phyloP scores from a whole-genome alignment of 1,284 basidiomycete species.

The Earliella scabrosa region DNA sequence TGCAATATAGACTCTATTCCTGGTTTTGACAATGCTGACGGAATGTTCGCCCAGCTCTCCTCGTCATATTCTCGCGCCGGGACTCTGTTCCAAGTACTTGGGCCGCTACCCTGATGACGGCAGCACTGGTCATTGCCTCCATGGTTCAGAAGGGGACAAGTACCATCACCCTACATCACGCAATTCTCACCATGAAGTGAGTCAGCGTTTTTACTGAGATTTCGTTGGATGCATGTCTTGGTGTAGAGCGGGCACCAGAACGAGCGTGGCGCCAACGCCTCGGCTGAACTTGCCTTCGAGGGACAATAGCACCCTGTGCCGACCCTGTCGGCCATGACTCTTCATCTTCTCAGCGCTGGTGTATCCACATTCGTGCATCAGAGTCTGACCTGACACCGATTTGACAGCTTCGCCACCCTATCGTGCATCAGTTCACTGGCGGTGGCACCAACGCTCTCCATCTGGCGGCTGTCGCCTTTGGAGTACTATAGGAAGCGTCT shows the following conservation, averaged over 20 bases:
- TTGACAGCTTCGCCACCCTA: constrained; percentile 33
- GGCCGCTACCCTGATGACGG: constrained; percentile 35
- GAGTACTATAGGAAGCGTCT: constrained; percentile 29
- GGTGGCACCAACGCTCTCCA: constrained; percentile 33
- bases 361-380: no score
- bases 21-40: constrained; percentile 4
- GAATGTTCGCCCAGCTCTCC: constrained; percentile 23
- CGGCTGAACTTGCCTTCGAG: no score
- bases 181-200: constrained; percentile 34
- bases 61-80: constrained; percentile 33
- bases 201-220: constrained; percentile 3
- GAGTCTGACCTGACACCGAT: no score
- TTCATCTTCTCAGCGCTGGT: no score
- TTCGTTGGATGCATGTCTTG: no score
- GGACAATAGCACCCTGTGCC: no score
- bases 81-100: constrained; percentile 36
- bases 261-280: no score
- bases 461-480: constrained; percentile 31
- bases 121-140: constrained; percentile 33
- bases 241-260: no score
- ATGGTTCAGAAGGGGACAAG: constrained; percentile 30
- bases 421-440: constrained; percentile 37
- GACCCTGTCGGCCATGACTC: no score
- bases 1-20: background rate
- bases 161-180: constrained; percentile 33